A percentile compares a stretch with the other conserved stretches of the same genome.
phyloP scores from a whole-genome alignment of 768 basidiomycete genomes.

The Suillus bovinus region DNA sequence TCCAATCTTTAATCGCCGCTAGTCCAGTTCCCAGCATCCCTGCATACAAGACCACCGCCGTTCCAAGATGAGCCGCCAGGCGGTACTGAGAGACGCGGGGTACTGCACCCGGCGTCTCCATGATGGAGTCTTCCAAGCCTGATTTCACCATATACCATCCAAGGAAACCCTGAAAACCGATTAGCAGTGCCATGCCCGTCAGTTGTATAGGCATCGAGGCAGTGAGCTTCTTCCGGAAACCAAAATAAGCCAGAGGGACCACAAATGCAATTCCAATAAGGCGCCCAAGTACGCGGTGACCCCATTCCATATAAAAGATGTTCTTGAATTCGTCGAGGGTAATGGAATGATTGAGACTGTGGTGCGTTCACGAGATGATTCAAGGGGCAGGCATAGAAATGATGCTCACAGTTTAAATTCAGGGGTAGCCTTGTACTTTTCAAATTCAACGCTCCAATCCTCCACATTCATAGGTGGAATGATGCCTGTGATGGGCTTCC shows the following conservation, averaged over 20 bases:
- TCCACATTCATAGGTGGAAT: constrained; percentile 75
- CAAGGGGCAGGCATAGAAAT: neutral
- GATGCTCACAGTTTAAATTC: constrained; percentile 88
- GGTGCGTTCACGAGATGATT: constrained; percentile 6
- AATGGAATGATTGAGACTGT: constrained; percentile 86
- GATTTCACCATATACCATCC: constrained; percentile 99
- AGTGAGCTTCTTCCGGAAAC: constrained; percentile 67
- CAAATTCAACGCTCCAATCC: constrained; percentile 88
- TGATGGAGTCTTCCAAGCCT: constrained; percentile 80
- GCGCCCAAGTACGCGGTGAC: constrained; percentile 90
- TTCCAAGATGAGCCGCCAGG: constrained; percentile 90
- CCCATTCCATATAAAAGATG: constrained; percentile 99
- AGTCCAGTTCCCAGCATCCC: constrained; percentile 89
- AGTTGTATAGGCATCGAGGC: constrained; percentile 62
- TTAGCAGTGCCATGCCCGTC: constrained; percentile 70
- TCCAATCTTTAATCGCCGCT: constrained; percentile 76
- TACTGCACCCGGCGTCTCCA: constrained; percentile 80
- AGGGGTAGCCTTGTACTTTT: constrained; percentile 92
- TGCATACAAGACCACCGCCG: constrained; percentile 87
- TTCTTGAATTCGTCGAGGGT: constrained; percentile 89
- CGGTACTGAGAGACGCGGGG: constrained; percentile 97
- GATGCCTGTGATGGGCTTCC: constrained; percentile 89
- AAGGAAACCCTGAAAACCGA: constrained; percentile 88
- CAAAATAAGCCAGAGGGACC: constrained; percentile 81
- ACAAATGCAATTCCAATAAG: constrained; percentile 83